These are phyloP conservation scores for Hypholoma sublateritium DNA, from an alignment of 768 basidiomycete species.

Conservation along the genomic window DNA sequence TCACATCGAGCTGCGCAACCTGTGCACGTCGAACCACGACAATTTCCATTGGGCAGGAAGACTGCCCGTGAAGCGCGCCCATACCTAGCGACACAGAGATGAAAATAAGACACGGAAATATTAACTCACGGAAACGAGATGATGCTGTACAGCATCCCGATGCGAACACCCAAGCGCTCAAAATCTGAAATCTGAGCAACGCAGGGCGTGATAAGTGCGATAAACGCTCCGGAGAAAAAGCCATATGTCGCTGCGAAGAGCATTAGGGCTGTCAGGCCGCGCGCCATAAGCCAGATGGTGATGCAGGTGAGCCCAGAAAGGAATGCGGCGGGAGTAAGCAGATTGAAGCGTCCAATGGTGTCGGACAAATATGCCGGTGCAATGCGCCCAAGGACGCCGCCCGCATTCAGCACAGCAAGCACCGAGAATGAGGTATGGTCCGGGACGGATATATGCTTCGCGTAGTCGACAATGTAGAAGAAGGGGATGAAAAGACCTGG, in stretches of 20 bases:
- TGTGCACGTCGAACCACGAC: too few species aligned
- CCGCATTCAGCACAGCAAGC: conserved; percentile 69
- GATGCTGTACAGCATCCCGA: conserved; percentile 64
- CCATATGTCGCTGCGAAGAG: conserved; percentile 60
- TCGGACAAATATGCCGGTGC: conserved; percentile 66
- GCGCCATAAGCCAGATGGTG: conserved; percentile 54
- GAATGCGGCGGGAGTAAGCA: conserved; percentile 62
- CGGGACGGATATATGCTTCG: conserved; percentile 41
- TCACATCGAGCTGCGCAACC: too few species aligned
- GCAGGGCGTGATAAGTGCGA: conserved; percentile 66
- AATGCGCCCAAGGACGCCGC: conserved; percentile 63
- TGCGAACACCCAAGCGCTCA: conserved; percentile 56
- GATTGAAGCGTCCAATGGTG: conserved; percentile 63
- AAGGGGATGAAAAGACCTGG: conserved; percentile 71
- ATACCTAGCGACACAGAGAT: background rate
- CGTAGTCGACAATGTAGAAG: conserved; percentile 67
- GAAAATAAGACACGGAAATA: conserved; percentile 6
- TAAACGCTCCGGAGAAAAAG: conserved; percentile 67
- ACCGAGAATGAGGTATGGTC: conserved; percentile 49
- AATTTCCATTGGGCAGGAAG: too few species aligned
- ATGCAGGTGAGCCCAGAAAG: conserved; percentile 61
- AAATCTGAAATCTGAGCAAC: conserved; percentile 65
- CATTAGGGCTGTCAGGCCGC: conserved; percentile 39
- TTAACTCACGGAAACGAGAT: conserved; percentile 73
- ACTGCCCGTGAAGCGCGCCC: too few species aligned